Conservation (phyloP, 306 rosid genomes). For the Trifolium subterraneum region DNA sequence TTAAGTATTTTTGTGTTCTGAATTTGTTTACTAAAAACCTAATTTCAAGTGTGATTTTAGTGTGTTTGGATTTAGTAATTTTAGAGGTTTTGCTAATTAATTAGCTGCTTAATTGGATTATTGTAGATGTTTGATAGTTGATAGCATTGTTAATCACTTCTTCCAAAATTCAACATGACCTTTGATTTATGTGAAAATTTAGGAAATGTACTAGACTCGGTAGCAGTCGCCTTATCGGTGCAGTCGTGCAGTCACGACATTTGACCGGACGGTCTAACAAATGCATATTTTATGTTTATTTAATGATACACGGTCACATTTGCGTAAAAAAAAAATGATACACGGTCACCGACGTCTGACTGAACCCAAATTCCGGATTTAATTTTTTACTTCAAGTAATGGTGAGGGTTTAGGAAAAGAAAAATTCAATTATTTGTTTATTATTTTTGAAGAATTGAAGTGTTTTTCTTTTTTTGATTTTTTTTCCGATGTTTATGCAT, state of each 20-base stretch:
- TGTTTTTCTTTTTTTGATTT: neutral
- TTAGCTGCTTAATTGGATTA: conserved; percentile 21
- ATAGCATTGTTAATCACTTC: conserved; percentile 5
- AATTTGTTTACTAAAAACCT: neutral
- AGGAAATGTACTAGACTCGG: no score
- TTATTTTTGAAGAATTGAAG: no score
- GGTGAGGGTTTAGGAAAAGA: neutral
- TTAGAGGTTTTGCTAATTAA: neutral
- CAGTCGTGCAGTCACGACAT: no score
- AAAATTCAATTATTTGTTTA: neutral
- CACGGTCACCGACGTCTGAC: no score
- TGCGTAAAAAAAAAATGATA: no score
- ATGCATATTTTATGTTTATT: no score
- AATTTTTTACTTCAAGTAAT: neutral
- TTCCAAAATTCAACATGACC: neutral
- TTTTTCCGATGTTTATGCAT: conserved; percentile 8
- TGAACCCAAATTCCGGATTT: neutral
- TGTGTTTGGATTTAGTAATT: neutral
- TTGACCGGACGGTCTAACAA: no score
- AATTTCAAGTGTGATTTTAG: neutral
- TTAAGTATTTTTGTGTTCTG: neutral
- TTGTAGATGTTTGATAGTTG: neutral
- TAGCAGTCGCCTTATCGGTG: no score
- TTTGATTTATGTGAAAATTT: neutral
- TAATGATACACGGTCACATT: no score